Base-by-base conservation (phyloP, 441 rosid genomes). In the Codiaeum variegatum region DNA sequence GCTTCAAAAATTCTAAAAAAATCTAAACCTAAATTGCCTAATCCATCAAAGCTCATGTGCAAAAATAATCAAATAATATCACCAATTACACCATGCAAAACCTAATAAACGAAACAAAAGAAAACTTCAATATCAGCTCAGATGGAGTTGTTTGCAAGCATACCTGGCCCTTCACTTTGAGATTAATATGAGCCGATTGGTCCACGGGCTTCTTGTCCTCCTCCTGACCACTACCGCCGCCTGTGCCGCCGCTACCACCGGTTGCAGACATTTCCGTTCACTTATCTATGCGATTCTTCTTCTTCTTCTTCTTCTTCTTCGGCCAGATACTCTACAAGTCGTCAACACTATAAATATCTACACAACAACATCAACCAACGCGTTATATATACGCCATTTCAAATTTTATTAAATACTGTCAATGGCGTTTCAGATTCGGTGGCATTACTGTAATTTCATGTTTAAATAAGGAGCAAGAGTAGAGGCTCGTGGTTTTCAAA, bases 121-220 rank as follows among this genome's bases (percentile, higher is more conserved):
- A n/a, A 52, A 52, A 51, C 52, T 38, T 38, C 52, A 47, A 47
- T 47, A 7, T 38, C 44, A 38, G 44, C 44, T 2, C 16, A 16
- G 19, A 47, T 16, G 6, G 1, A 15, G 18, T 55, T 23, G 60
- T 4, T 55, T 23, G 60, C 6, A 52, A 36, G 51, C 15, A 15
- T 54, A 90, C 97, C 93, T 90, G 98, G 32, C 98, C 96, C 84
- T 91, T 93, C 76, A 91, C 98, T 77, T 93, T 93, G 74, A 93
- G 93, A 61, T 93, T 93, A 77, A 91, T 90, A 83, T 91, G 98
- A 28, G 81, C 90, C 16, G 85, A 66, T 75, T 85, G 88, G 61
- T 90, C 97, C 12, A 66, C 75, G 0, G 96, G 97, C 86, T 91
- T 91, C 87, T 88, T 93, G 71, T 93, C 94, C 80, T 93, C 98